Conservation (phyloP, 345 rosid genomes). For the Populus davidiana region DNA sequence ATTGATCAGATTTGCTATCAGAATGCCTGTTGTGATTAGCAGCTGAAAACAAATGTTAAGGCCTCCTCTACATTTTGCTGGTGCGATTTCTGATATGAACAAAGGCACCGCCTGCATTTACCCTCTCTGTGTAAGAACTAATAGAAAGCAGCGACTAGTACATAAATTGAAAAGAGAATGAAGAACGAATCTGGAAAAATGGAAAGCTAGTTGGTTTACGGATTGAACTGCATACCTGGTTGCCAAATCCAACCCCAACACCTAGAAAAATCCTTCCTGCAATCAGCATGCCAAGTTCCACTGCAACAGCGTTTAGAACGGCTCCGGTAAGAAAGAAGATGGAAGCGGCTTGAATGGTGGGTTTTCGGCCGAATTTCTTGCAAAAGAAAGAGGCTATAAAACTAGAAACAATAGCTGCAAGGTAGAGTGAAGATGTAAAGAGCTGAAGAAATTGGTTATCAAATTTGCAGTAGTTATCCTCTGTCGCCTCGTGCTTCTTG, state of each 20-base stretch:
- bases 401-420: constrained; percentile 60
- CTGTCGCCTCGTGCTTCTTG: constrained; percentile 55
- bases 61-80: constrained; percentile 57
- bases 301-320: constrained; percentile 42
- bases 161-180: not conserved
- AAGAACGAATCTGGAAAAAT: not conserved
- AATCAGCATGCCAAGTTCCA: constrained; percentile 50
- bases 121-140: not conserved
- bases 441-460: constrained; percentile 57
- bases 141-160: not conserved
- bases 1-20: constrained; percentile 50
- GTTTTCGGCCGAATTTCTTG: constrained; percentile 50
- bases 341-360: constrained; percentile 52
- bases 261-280: constrained; percentile 61
- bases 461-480: constrained; percentile 74
- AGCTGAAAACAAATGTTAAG: constrained; percentile 64
- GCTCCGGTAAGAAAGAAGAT: constrained; percentile 59
- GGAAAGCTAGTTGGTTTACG: not conserved
- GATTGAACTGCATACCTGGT: constrained; percentile 38
- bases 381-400: constrained; percentile 41
- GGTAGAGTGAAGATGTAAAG: constrained; percentile 76
- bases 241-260: constrained; percentile 65
- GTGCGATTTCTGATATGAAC: constrained; percentile 80
- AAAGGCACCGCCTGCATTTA: constrained; percentile 64
- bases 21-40: constrained; percentile 65